These are phyloP conservation scores for Corrigiola litoralis DNA, from an alignment of 179 eudicot species.

Conservation along the genomic window DNA sequence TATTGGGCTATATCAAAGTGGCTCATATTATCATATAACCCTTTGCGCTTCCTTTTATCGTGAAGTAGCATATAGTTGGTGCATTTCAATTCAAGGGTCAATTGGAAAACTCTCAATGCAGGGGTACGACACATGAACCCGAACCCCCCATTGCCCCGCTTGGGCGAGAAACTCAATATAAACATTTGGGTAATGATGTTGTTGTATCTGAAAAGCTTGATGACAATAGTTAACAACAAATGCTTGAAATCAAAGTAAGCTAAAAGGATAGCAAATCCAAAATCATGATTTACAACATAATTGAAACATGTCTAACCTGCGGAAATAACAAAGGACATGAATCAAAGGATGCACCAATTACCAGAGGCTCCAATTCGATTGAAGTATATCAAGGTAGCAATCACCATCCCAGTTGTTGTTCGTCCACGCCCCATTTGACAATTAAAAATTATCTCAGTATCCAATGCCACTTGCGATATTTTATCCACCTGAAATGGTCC, in stretches of 20 bases:
- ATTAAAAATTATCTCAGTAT: conserved; percentile 74
- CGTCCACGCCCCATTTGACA: conserved; percentile 99
- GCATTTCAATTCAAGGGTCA: too few relatives aligned
- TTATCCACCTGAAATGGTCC: conserved; percentile 53
- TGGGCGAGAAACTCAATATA: too few relatives aligned
- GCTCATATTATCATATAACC: too few relatives aligned
- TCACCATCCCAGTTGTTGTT: conserved; percentile 98
- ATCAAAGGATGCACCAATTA: conserved; percentile 28
- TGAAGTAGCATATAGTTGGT: too few relatives aligned
- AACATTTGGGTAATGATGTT: too few relatives aligned
- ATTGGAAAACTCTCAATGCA: too few relatives aligned
- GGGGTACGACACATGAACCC: too few relatives aligned
- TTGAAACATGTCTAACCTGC: background rate
- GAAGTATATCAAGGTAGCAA: conserved; percentile 83
- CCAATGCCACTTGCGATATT: conserved; percentile 61
- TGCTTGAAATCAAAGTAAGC: background rate
- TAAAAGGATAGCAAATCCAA: background rate
- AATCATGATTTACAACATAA: background rate
- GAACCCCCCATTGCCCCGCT: too few relatives aligned
- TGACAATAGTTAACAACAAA: background rate
- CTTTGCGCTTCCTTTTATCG: too few relatives aligned
- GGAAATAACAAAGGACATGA: conserved; percentile 13
- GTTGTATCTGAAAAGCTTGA: background rate
- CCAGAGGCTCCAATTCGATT: conserved; percentile 92
- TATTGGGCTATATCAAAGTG: too few relatives aligned